Evolutionary conservation across 495 filamentous ascomycete genomes (phyloP), one percentile per base, ranked within the genome.

Genomic region (Pseudotulostoma volvatum): DNA sequence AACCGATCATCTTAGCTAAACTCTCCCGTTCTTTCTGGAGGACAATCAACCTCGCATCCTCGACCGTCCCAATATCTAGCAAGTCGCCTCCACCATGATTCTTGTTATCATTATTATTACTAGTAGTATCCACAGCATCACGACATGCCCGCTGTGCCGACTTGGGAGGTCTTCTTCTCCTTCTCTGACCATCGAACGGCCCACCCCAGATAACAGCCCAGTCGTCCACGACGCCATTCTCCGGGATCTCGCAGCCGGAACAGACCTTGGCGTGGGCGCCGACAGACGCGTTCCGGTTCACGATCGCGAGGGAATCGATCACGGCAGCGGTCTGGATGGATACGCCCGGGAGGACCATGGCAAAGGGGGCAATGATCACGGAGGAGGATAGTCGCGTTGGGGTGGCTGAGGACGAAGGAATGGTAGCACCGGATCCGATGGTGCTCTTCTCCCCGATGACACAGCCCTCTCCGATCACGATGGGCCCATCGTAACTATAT

Each of bases 371-470:
- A 15, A 67, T 44, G 0, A 47, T 53, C 4, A 64, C 62, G 13
- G 49, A 48, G 14, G 55, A 48, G 1, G 62, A 63, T 33, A 66
- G 48, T 3, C 53, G 52, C 14, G 53, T 63, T 9, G 50, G 17
- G 18, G 30, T 36, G 7, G 34, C 17, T 21, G 37, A 31, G 9
- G 23, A 28, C 7, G 36, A 23, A n/a, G 48, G 30, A 31, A 42
- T 32, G 17, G 59, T 52, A 3, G 53, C 49, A 8, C 64, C 49
- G 32, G 59, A 55, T 0, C 74, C 77, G n/a, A 86, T 63, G 2
- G 57, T 57, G 18, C 66, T 63, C 35, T 80, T 77, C 60, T 94
- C 86, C 44, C 74, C 70, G 34, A 94, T 69, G 23, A 90, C 77
- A 54, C 79, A 83, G 28, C 73, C 65, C 8, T 76, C 71, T 0